phyloP scores from a whole-genome alignment of 805 yeast genomes.

The Yarrowia hollandica region DNA sequence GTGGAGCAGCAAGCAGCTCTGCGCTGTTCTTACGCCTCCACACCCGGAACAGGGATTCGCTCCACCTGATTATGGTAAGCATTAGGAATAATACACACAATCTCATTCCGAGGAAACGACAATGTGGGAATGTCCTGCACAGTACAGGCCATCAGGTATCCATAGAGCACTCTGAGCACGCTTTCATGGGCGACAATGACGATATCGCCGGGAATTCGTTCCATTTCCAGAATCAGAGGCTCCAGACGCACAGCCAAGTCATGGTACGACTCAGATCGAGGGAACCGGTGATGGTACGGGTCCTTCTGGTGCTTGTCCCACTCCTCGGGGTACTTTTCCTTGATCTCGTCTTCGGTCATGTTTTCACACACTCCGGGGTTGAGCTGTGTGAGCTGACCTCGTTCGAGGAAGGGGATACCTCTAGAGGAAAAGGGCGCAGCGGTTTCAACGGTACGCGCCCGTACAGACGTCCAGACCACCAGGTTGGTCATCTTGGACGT shows the following conservation, averaged over 20 bases:
- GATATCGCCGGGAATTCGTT: slow-evolving; percentile 76
- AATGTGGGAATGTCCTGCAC: slow-evolving; percentile 82
- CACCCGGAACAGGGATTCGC: slow-evolving; percentile 35
- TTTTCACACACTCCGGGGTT: slow-evolving; percentile 88
- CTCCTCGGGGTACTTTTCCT: slow-evolving; percentile 64
- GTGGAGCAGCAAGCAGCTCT: no score
- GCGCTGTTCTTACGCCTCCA: slow-evolving; percentile 30
- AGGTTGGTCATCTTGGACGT: slow-evolving; percentile 54
- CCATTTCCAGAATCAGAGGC: slow-evolving; percentile 90
- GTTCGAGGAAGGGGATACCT: slow-evolving; percentile 66
- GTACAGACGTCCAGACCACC: slow-evolving; percentile 93
- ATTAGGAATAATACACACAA: slow-evolving; percentile 82
- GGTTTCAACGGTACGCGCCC: slow-evolving; percentile 79
- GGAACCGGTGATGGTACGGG: slow-evolving; percentile 90
- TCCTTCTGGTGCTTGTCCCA: slow-evolving; percentile 64
- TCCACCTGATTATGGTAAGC: slow-evolving; percentile 54
- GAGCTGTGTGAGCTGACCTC: slow-evolving; percentile 81
- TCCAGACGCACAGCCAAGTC: slow-evolving; percentile 94
- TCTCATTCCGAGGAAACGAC: slow-evolving; percentile 74
- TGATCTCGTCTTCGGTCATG: slow-evolving; percentile 60
- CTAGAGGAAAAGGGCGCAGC: slow-evolving; percentile 61
- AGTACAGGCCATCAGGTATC: slow-evolving; percentile 90
- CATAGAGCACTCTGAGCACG: slow-evolving; percentile 83
- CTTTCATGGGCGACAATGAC: slow-evolving; percentile 92
- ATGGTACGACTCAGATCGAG: slow-evolving; percentile 93